A percentile compares a stretch with the other conserved stretches of the same genome.
These are phyloP conservation scores for Fomitopsis serialis DNA, from an alignment of 768 basidiomycete genomes.

Conservation along the genomic window DNA sequence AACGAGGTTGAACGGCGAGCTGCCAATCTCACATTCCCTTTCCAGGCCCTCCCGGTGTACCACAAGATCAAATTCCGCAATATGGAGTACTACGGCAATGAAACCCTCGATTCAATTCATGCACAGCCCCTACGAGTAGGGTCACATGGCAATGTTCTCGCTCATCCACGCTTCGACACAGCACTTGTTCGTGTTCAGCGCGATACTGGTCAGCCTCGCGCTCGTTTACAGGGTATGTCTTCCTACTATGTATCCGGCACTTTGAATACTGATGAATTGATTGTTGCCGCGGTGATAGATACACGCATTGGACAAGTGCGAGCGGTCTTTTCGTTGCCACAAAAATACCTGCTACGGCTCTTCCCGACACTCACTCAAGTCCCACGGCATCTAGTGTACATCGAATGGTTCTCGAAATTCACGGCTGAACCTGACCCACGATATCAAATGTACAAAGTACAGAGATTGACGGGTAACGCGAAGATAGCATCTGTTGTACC, in stretches of 20 bases:
- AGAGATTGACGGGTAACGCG: conserved; percentile 2
- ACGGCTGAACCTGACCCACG: conserved; percentile 11
- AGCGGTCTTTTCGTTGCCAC: conserved; percentile 18
- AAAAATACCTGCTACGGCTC: background rate
- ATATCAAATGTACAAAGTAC: conserved; percentile 22
- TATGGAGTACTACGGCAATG: conserved; percentile 5
- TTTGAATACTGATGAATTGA: background rate
- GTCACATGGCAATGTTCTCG: conserved; percentile 6
- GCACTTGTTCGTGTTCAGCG: conserved; percentile 19
- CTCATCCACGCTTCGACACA: conserved; percentile 30
- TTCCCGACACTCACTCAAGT: background rate
- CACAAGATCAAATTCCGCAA: conserved; percentile 26
- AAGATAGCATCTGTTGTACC: conserved; percentile 19
- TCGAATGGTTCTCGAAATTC: conserved; percentile 26
- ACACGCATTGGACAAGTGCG: conserved; percentile 21
- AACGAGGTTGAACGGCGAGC: background rate
- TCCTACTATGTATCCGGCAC: background rate
- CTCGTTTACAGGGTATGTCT: conserved; percentile 12
- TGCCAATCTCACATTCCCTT: conserved; percentile 11
- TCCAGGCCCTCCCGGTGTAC: conserved; percentile 23
- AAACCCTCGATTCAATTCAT: conserved; percentile 27
- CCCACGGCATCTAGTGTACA: conserved; percentile 21
- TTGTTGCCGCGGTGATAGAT: conserved; percentile 11
- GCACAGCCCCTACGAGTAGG: conserved; percentile 17
- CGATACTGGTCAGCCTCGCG: background rate